Evolutionary conservation across 257 asterid genomes (phyloP), one percentile per base, ranked within the genome.

Genomic region (Penstemon barbatus): DNA sequence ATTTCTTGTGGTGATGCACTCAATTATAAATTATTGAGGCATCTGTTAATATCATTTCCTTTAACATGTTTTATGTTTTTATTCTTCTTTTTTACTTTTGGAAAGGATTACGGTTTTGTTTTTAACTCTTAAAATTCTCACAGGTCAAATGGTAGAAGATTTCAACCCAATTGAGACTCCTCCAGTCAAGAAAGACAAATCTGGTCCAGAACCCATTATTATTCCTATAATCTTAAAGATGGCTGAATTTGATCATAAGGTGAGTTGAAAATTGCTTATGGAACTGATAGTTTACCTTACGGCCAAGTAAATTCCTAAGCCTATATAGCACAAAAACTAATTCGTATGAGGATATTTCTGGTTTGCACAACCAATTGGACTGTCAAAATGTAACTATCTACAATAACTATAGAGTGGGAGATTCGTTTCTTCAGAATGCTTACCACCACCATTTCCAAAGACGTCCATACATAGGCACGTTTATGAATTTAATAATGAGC

Each of bases 221-320:
- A 77, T 89, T 77, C 98, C 96, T 25, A 86, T 94, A 77, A 89
- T 94, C 75, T 80, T 94, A 40, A 86, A 87, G 83, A 89, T 94
- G 99, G 94, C 95, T 49, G 96, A 91, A 45, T 94, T 94, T 80
- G 99, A 91, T 77, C 98, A 94, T 63, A 87, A 89, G 98, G 99
- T 94, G 69, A 70, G 79, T 55, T 61, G 44, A 41, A 67, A 70
- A 41, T 70, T 5, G 13, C 65, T 67, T 71, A 53, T 68, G 51
- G 44, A 60, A 48, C 38, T 64, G 36, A 73, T 45, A 61, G 60
- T 59, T 57, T 53, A 58, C 70, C 59, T 60, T 63, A 39, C 38
- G 53, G 55, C 43, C 43, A 65, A 50, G 40, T 73, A 46, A 72
- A 62, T 13, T 66, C 36, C 55, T 54, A 72, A 50, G 15, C 45